These are phyloP conservation scores for Ustilago nuda DNA, from an alignment of 1,284 basidiomycete genomes.

Conservation along the genomic window DNA sequence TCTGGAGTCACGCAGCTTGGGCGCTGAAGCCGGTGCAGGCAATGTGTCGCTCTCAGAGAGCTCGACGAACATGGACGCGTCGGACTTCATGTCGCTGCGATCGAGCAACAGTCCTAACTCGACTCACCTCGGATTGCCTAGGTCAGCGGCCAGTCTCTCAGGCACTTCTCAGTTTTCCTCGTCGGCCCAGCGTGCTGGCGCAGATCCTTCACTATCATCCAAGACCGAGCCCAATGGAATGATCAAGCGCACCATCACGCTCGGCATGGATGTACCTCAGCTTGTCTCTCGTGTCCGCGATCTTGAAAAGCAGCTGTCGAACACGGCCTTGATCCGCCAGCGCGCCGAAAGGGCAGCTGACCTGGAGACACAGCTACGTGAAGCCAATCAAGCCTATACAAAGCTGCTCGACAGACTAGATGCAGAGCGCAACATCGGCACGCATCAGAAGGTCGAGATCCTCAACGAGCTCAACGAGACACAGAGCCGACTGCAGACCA, in stretches of 20 bases:
- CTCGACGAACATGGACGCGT: slow-evolving; percentile 8
- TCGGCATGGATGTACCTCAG: slow-evolving; percentile 55
- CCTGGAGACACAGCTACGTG: slow-evolving; percentile 42
- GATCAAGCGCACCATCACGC: slow-evolving; percentile 56
- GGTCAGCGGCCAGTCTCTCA: slow-evolving; percentile 25
- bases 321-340: slow-evolving; percentile 33
- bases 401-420: slow-evolving; percentile 40
- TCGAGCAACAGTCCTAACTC: slow-evolving; percentile 39
- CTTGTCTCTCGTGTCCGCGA: slow-evolving; percentile 47
- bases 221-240: slow-evolving; percentile 5
- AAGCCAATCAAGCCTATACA: slow-evolving; percentile 36
- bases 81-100: slow-evolving; percentile 34
- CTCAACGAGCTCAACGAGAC: slow-evolving; percentile 55
- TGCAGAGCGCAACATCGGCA: slow-evolving; percentile 29
- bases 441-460: slow-evolving; percentile 47
- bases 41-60: slow-evolving; percentile 12
- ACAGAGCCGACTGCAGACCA: slow-evolving; percentile 30
- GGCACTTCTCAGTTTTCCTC: slow-evolving; percentile 23
- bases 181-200: slow-evolving; percentile 3
- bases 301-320: slow-evolving; percentile 47
- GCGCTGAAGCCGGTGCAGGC: slow-evolving; percentile 8
- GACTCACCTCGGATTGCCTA: slow-evolving; percentile 30
- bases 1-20: slow-evolving; percentile 8
- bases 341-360: slow-evolving; percentile 38
- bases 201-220: not conserved